Percentiles rank a stretch among this genome's conserved stretches.
phyloP scores from a whole-genome alignment of 441 rosid species.

The Macaranga tanarius region DNA sequence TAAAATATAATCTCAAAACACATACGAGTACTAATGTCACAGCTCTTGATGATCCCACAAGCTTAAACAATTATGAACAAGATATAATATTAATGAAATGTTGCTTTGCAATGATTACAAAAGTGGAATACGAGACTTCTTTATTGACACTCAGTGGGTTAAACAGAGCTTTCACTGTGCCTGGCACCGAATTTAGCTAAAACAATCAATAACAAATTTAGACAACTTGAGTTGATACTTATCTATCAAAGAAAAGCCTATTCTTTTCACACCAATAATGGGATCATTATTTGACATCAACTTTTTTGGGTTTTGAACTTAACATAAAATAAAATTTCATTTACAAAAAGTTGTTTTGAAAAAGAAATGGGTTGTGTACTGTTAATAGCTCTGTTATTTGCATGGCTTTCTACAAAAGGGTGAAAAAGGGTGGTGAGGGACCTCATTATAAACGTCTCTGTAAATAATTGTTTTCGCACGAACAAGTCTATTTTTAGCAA shows the following conservation, averaged over 20 bases:
- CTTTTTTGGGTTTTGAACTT: not conserved
- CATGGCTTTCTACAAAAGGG: constrained; percentile 15
- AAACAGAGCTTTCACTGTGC: constrained; percentile 6
- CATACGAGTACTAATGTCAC: not conserved
- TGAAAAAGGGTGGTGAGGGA: not conserved
- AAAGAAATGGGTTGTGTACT: constrained; percentile 35
- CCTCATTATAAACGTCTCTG: not conserved
- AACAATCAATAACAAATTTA: constrained; percentile 6
- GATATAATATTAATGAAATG: not conserved
- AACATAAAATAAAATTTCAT: too few relatives aligned
- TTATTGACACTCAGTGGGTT: not conserved
- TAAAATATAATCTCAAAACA: not conserved
- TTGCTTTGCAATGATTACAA: not conserved
- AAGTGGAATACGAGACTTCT: not conserved
- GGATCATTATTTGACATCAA: constrained; percentile 15
- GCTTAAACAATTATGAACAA: not conserved
- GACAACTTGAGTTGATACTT: not conserved
- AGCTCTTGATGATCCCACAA: not conserved
- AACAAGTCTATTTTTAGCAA: constrained; percentile 3
- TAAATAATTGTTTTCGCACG: constrained; percentile 5
- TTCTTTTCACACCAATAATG: constrained; percentile 20
- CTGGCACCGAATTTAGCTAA: constrained; percentile 9
- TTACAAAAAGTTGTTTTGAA: constrained; percentile 2
- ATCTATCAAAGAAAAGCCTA: constrained; percentile 3
- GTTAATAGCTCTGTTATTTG: constrained; percentile 24